Evolutionary conservation across 805 yeast genomes (phyloP).

Genomic region (Pichia heedii): DNA sequence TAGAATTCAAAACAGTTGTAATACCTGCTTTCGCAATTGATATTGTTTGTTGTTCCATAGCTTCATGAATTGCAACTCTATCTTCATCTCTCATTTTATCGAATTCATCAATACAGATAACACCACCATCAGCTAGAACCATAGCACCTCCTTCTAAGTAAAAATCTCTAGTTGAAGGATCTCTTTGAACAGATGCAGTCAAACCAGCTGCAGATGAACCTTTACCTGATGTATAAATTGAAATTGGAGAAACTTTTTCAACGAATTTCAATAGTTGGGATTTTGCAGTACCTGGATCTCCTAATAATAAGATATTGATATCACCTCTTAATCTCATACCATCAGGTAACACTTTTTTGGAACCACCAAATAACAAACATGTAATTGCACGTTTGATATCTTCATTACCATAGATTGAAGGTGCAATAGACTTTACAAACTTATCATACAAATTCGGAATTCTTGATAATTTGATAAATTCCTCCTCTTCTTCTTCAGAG

Average conservation of each 20-base stretch:
- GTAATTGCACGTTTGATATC: conserved; percentile 93
- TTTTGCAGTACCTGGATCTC: conserved; percentile 99
- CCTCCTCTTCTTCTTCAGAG: conserved; percentile 91
- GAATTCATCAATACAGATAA: conserved; percentile 97
- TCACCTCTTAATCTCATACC: conserved; percentile 97
- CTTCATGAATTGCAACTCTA: conserved; percentile 98
- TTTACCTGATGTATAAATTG: conserved; percentile 96
- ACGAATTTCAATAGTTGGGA: conserved; percentile 93
- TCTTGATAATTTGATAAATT: conserved; percentile 71
- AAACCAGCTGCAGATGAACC: conserved; percentile 99
- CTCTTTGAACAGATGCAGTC: conserved; percentile 96
- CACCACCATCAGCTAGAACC: conserved; percentile 99
- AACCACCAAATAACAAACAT: conserved; percentile 89
- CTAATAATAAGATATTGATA: conserved; percentile 82
- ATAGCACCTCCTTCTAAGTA: conserved; percentile 98
- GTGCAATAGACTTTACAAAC: conserved; percentile 87
- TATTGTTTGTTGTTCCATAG: conserved; percentile 99
- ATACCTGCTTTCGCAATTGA: conserved; percentile 99
- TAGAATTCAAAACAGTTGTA: conserved; percentile 89
- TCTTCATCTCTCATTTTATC: conserved; percentile 99
- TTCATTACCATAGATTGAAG: conserved; percentile 87
- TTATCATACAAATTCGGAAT: conserved; percentile 77
- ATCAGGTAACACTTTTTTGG: conserved; percentile 86
- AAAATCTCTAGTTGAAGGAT: conserved; percentile 78
- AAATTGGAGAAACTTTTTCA: conserved; percentile 88